Evolutionary conservation across 371 early-diverging fungal genomes (phyloP).

Genomic region (Coemansia sp.): DNA sequence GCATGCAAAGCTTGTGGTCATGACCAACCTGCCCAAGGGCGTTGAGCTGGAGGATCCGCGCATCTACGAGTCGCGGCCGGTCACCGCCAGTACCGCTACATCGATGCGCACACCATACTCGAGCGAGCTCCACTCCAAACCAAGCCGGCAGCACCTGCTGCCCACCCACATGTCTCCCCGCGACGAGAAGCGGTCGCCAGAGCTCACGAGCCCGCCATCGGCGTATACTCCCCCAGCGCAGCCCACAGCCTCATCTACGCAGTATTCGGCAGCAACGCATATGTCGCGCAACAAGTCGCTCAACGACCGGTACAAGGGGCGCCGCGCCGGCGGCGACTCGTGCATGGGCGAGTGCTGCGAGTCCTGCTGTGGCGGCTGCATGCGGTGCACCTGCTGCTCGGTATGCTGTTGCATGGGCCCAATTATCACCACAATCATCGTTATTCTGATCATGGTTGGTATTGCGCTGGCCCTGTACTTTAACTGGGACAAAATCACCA

Average conservation of each 20-base stretch:
- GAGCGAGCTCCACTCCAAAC: slow-evolving; percentile 9
- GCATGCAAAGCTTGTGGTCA: slow-evolving; percentile 2
- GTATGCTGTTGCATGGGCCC: slow-evolving; percentile 39
- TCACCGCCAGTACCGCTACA: slow-evolving; percentile 15
- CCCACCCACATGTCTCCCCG: slow-evolving; percentile 1
- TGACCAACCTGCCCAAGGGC: slow-evolving; percentile 16
- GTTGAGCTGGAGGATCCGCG: slow-evolving; percentile 5
- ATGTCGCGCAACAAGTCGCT: slow-evolving; percentile 44
- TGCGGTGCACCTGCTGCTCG: slow-evolving; percentile 37
- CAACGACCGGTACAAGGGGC: slow-evolving; percentile 35
- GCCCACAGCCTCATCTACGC: slow-evolving; percentile 16
- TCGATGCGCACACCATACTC: slow-evolving; percentile 9
- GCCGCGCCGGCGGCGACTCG: slow-evolving; percentile 47
- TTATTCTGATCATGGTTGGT: slow-evolving; percentile 30
- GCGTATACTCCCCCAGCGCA: slow-evolving; percentile 35
- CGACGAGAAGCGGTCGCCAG: slow-evolving; percentile 8
- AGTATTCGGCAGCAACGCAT: slow-evolving; percentile 19
- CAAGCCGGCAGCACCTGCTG: slow-evolving; percentile 31
- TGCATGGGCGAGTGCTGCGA: slow-evolving; percentile 50
- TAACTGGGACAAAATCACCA: slow-evolving; percentile 42
- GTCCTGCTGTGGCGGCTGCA: slow-evolving; percentile 42
- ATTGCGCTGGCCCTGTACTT: slow-evolving; percentile 46
- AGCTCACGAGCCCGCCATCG: slow-evolving; percentile 15
- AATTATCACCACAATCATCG: slow-evolving; percentile 24
- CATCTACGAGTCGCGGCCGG: slow-evolving; percentile 10